These are phyloP conservation scores for Teunomyces atbi DNA, from an alignment of 805 yeast species.

Conservation along the genomic window DNA sequence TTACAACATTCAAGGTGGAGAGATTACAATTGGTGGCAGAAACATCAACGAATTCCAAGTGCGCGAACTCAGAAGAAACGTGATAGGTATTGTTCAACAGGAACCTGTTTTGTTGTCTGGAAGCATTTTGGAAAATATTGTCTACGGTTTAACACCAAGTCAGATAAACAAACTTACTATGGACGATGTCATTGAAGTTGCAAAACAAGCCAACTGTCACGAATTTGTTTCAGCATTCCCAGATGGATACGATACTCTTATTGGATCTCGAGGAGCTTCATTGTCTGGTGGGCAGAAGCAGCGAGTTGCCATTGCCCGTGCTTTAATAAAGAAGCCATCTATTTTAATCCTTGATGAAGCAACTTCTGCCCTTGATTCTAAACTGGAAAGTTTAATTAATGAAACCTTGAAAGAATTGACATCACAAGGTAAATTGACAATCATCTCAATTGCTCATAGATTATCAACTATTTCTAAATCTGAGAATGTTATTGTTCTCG, in stretches of 20 bases:
- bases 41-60: conserved; percentile 49
- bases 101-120: conserved; percentile 60
- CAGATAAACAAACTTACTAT: conserved; percentile 34
- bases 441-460: conserved; percentile 45
- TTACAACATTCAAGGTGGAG: conserved; percentile 49
- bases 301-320: conserved; percentile 73
- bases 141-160: conserved; percentile 46
- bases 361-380: conserved; percentile 59
- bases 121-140: conserved; percentile 52
- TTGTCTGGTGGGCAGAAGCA: conserved; percentile 79
- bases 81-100: conserved; percentile 61
- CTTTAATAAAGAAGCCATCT: conserved; percentile 63
- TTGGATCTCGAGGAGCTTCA: conserved; percentile 56
- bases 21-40: conserved; percentile 50
- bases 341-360: conserved; percentile 69
- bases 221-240: conserved; percentile 56
- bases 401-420: conserved; percentile 41
- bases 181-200: conserved; percentile 44
- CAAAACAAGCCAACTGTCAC: conserved; percentile 55
- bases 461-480: conserved; percentile 46
- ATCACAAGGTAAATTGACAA: conserved; percentile 39
- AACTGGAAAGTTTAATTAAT: conserved; percentile 46
- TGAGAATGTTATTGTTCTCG: conserved; percentile 42
- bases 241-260: conserved; percentile 57
- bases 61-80: conserved; percentile 44